Conservation (phyloP, 805 yeast species). For the Ogataea philodendri region DNA sequence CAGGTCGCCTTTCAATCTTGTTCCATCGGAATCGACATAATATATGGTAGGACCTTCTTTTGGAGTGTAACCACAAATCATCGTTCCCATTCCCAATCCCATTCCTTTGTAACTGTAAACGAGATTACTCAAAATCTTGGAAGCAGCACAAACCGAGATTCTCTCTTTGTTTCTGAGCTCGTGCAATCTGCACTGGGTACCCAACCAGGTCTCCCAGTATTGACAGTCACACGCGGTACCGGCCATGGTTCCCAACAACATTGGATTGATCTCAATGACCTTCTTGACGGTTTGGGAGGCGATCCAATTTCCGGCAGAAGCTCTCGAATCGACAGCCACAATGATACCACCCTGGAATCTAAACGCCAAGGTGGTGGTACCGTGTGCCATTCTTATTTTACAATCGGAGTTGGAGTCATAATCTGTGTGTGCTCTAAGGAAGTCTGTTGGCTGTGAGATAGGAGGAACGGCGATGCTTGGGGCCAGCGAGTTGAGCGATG, state of each 20-base stretch:
- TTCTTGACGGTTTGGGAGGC: conserved; percentile 98
- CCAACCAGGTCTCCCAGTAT: conserved; percentile 99
- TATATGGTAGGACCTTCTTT: conserved; percentile 94
- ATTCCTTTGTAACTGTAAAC: conserved; percentile 94
- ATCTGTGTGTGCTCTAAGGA: conserved; percentile 96
- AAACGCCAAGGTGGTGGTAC: conserved; percentile 97
- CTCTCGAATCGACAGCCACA: conserved; percentile 97
- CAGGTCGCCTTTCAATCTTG: conserved; percentile 88
- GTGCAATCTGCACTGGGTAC: conserved; percentile 91
- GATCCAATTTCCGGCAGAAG: conserved; percentile 97
- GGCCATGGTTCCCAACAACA: conserved; percentile 95
- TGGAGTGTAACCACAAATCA: conserved; percentile 96
- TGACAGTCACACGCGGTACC: conserved; percentile 99
- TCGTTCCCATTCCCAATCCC: conserved; percentile 99
- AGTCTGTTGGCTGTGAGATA: conserved; percentile 84
- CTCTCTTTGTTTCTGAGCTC: conserved; percentile 94
- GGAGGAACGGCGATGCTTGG: conserved; percentile 78
- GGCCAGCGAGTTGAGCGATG: conserved; percentile 35
- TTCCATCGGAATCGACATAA: conserved; percentile 96
- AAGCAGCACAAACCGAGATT: conserved; percentile 94
- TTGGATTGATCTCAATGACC: conserved; percentile 95
- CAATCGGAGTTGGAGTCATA: conserved; percentile 91
- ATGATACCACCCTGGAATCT: conserved; percentile 92
- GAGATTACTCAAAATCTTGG: conserved; percentile 86
- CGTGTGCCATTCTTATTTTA: conserved; percentile 94